Conservation (phyloP, 345 rosid species). For the Cardamine chenopodiifolia region DNA sequence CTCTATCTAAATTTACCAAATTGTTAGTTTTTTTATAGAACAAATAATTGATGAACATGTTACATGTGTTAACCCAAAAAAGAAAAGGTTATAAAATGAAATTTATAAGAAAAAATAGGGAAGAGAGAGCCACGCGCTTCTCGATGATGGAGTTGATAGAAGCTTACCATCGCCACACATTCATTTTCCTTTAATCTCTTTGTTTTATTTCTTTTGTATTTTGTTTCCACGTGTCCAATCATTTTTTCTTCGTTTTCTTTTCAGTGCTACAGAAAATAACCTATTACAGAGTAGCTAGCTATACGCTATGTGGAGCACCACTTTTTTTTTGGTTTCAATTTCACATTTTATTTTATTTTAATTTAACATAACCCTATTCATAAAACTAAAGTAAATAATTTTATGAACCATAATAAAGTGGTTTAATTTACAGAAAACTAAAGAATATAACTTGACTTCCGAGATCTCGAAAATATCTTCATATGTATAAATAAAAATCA, state of each 20-base stretch:
- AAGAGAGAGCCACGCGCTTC: constrained; percentile 25
- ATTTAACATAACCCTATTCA: not conserved
- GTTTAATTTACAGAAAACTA: not conserved
- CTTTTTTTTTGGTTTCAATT: not conserved
- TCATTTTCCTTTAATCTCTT: not conserved
- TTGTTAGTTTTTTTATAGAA: constrained; percentile 23
- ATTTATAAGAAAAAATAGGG: not conserved
- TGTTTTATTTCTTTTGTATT: not conserved
- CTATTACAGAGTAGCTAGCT: not conserved
- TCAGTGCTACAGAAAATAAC: not conserved
- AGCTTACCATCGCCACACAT: not conserved
- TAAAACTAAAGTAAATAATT: not conserved
- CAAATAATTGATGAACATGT: constrained; percentile 26
- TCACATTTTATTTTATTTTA: not conserved
- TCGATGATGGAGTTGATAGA: constrained; percentile 3
- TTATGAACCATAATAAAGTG: not conserved
- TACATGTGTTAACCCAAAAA: constrained; percentile 32
- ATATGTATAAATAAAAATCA: not conserved
- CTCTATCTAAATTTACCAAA: constrained; percentile 35
- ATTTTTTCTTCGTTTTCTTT: not conserved
- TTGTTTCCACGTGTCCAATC: constrained; percentile 12
- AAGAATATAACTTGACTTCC: not conserved
- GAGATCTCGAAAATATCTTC: not conserved
- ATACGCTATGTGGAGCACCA: not conserved
- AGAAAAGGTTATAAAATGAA: constrained; percentile 15